These are phyloP conservation scores for Raphanus sativus DNA, from an alignment of 345 rosid species.

Conservation along the genomic window DNA sequence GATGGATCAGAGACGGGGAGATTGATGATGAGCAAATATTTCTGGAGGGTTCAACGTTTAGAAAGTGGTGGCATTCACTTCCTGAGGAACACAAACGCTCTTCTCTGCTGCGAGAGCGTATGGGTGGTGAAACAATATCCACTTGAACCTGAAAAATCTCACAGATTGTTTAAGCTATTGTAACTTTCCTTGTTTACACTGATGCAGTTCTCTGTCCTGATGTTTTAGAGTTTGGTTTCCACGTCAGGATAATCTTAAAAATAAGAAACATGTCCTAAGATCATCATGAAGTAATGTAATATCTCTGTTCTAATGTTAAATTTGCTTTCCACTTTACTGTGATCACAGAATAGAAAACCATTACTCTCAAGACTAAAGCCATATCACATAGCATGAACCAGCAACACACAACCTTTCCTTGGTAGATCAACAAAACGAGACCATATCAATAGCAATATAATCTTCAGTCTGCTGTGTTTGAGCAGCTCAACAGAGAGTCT, in stretches of 20 bases:
- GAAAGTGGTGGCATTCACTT: conserved; percentile 48
- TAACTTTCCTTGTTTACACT: conserved; percentile 1
- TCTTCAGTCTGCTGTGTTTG: not conserved
- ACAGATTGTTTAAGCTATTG: not conserved
- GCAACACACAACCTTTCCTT: not conserved
- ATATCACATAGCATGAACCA: conserved; percentile 4
- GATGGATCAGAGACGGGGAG: conserved; percentile 33
- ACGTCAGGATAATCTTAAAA: not conserved
- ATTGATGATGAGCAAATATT: conserved; percentile 44
- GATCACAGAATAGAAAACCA: not conserved
- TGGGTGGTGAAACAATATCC: not conserved
- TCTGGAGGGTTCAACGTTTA: conserved; percentile 51
- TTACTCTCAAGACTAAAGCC: not conserved
- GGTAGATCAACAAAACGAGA: not conserved
- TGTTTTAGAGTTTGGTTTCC: not conserved
- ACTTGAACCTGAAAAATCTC: not conserved
- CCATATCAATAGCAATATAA: not conserved
- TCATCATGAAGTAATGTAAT: conserved; percentile 18
- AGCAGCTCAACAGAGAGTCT: conserved; percentile 2
- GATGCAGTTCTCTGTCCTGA: conserved; percentile 8
- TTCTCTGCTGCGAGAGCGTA: conserved; percentile 15
- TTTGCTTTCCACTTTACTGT: conserved; percentile 24
- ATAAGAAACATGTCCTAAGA: not conserved
- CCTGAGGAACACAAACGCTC: conserved; percentile 21
- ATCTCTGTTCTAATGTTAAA: not conserved